These are phyloP conservation scores for Lentinula novae-zelandiae DNA, from an alignment of 1,284 basidiomycete genomes.

Conservation along the genomic window DNA sequence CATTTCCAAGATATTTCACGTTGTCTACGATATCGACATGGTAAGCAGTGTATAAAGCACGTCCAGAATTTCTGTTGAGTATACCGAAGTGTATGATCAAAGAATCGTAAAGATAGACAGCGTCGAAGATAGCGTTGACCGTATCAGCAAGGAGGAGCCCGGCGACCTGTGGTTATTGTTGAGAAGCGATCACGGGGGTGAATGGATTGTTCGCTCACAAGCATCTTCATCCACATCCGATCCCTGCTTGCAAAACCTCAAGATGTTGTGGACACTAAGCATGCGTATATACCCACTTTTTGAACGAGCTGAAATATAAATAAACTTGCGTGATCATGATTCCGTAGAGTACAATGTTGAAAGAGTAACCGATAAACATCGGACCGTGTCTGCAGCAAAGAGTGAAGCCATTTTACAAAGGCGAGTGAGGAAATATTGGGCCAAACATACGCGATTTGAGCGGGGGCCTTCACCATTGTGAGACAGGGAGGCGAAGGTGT, in stretches of 20 bases:
- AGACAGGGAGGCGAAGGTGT: background rate
- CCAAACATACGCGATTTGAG: conserved; percentile 16
- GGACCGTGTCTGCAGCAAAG: conserved; percentile 27
- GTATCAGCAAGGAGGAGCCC: conserved; percentile 33
- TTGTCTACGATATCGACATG: conserved; percentile 21
- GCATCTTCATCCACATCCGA: conserved; percentile 20
- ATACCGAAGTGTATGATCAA: conserved; percentile 35
- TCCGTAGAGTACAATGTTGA: conserved; percentile 33
- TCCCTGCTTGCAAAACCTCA: conserved; percentile 14
- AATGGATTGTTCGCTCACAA: conserved; percentile 11
- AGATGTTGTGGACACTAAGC: background rate
- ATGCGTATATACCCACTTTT: conserved; percentile 20
- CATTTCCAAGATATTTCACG: conserved; percentile 24
- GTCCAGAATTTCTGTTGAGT: conserved; percentile 5
- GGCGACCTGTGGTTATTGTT: conserved; percentile 22
- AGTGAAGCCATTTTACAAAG: background rate
- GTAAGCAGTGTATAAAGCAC: background rate
- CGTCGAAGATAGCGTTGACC: conserved; percentile 31
- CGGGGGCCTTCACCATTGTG: conserved; percentile 11
- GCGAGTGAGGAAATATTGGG: background rate
- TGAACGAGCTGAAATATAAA: conserved; percentile 30
- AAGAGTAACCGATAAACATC: conserved; percentile 30
- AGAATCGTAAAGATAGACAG: conserved; percentile 31
- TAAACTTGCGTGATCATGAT: conserved; percentile 37
- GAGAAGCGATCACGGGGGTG: background rate